Evolutionary conservation across 805 yeast genomes (phyloP).

Genomic region (Maudiozyma turicensis): DNA sequence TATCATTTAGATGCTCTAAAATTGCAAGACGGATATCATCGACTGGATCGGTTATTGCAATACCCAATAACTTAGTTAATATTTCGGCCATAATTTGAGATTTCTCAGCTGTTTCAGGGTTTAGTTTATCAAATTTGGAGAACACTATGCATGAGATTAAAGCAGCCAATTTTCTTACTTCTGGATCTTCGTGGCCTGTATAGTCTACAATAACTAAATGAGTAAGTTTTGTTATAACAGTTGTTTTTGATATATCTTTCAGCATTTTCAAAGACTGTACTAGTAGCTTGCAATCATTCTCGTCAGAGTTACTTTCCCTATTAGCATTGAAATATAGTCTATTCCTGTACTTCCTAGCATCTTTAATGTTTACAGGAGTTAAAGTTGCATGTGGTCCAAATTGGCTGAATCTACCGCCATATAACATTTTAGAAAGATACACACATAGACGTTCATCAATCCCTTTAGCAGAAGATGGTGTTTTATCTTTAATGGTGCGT

Average conservation of each 20-base stretch:
- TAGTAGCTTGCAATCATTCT: slow-evolving; percentile 42
- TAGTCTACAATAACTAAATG: slow-evolving; percentile 76
- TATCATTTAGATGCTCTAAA: slow-evolving; percentile 56
- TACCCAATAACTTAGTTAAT: slow-evolving; percentile 64
- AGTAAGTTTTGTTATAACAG: slow-evolving; percentile 79
- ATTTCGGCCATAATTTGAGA: slow-evolving; percentile 78
- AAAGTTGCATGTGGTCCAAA: slow-evolving; percentile 78
- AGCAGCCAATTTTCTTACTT: slow-evolving; percentile 77
- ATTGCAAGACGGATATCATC: slow-evolving; percentile 81
- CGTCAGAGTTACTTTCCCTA: slow-evolving; percentile 34
- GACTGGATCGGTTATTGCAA: slow-evolving; percentile 81
- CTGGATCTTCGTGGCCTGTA: slow-evolving; percentile 68
- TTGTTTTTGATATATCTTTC: slow-evolving; percentile 62
- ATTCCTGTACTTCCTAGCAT: slow-evolving; percentile 72
- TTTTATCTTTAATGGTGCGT: slow-evolving; percentile 52
- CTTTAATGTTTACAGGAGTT: slow-evolving; percentile 46
- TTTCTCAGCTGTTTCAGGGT: slow-evolving; percentile 72
- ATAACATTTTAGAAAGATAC: slow-evolving; percentile 60
- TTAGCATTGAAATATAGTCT: slow-evolving; percentile 66
- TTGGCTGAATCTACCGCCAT: slow-evolving; percentile 71
- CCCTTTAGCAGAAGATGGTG: slow-evolving; percentile 70
- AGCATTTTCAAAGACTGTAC: slow-evolving; percentile 74
- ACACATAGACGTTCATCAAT: slow-evolving; percentile 66
- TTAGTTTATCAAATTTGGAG: slow-evolving; percentile 71
- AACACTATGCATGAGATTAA: slow-evolving; percentile 72